Evolutionary conservation across 805 yeast species (phyloP).

Genomic region (Ogataea ganodermae): DNA sequence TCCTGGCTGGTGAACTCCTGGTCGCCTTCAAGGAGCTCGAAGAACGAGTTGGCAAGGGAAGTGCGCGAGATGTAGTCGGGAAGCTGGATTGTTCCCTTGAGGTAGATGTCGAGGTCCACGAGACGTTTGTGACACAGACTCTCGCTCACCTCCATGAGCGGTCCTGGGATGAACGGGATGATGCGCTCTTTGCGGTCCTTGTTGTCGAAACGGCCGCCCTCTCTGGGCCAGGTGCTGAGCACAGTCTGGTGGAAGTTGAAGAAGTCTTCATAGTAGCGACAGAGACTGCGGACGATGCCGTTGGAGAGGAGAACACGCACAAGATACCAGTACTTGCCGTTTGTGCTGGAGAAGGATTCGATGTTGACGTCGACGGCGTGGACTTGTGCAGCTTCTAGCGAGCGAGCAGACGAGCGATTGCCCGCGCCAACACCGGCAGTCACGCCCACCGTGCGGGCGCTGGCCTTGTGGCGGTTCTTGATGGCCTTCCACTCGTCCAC

Average conservation of each 20-base stretch:
- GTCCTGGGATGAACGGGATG: slow-evolving; percentile 95
- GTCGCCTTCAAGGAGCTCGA: slow-evolving; percentile 68
- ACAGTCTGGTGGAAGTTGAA: slow-evolving; percentile 88
- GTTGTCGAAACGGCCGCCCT: slow-evolving; percentile 79
- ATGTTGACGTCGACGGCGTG: slow-evolving; percentile 67
- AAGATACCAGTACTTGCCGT: slow-evolving; percentile 88
- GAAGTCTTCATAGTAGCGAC: slow-evolving; percentile 93
- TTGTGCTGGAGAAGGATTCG: slow-evolving; percentile 76
- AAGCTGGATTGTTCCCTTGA: slow-evolving; percentile 58
- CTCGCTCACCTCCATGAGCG: slow-evolving; percentile 87
- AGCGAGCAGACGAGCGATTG: slow-evolving; percentile 16
- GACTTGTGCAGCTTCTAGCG: slow-evolving; percentile 16
- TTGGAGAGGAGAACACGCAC: slow-evolving; percentile 65
- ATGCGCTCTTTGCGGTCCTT: slow-evolving; percentile 77
- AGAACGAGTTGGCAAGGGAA: slow-evolving; percentile 66
- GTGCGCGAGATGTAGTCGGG: slow-evolving; percentile 78
- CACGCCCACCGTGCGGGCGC: slow-evolving; percentile 51
- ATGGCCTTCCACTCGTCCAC: slow-evolving; percentile 94
- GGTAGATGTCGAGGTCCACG: slow-evolving; percentile 54
- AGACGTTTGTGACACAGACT: slow-evolving; percentile 54
- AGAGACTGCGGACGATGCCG: slow-evolving; percentile 70
- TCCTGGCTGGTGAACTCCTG: slow-evolving; percentile 40
- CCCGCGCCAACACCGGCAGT: slow-evolving; percentile 12
- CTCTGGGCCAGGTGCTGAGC: slow-evolving; percentile 82
- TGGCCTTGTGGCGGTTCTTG: slow-evolving; percentile 90